Evolutionary conservation across 2,329 filamentous ascomycete species (phyloP), one percentile per base, ranked within the genome.

Genomic region (Fusarium sp.): DNA sequence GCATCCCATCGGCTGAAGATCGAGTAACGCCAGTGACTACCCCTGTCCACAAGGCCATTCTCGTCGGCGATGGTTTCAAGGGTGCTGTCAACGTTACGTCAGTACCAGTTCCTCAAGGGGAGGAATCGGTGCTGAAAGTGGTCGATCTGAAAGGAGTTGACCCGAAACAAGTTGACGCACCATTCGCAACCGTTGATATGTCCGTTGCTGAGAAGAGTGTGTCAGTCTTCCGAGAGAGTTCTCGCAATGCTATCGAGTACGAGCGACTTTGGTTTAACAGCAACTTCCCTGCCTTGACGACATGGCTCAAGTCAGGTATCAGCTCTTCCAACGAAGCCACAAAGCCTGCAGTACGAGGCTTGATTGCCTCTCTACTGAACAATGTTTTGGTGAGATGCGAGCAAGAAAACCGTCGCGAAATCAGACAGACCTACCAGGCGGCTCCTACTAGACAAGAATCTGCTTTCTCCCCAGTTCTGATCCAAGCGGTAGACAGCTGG

Each of bases 21-120:
- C 83, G 88, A 62, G 85, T 88, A 56, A 88, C 89, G 14, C 85
- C 89, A 17, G 83, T 96, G 40, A 88, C 89, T 8, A 93, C 93
- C 43, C 94, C 95, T 0, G 93, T 97, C 2, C 95, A 98, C 75
- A 92, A 90, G 74, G 88, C 90, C 1, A 79, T 97, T 17, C 72
- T 97, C 11, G 85, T 97, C 10, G 89, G 88, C 0, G 85, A 92
- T 47, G 94, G 93, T 0, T 79, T 97, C 4, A 81, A 86, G 52
- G 93, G 91, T 9, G 87, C 91, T 1, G 83, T 89, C 7, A 81
- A 85, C 3, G 69, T 87, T 8, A 76, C 85, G 7, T 73, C 81
- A 10, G 74, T 86, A 45, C 78, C 82, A 19, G 62, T 81, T 34
- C 46, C 79, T 2, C 75, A 79, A 60, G 76, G 75, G 69, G 66